A percentile compares a stretch with the other conserved stretches of the same genome.
Conservation (phyloP, 2,329 filamentous ascomycete species). For the Akanthomyces dipterigenus region DNA sequence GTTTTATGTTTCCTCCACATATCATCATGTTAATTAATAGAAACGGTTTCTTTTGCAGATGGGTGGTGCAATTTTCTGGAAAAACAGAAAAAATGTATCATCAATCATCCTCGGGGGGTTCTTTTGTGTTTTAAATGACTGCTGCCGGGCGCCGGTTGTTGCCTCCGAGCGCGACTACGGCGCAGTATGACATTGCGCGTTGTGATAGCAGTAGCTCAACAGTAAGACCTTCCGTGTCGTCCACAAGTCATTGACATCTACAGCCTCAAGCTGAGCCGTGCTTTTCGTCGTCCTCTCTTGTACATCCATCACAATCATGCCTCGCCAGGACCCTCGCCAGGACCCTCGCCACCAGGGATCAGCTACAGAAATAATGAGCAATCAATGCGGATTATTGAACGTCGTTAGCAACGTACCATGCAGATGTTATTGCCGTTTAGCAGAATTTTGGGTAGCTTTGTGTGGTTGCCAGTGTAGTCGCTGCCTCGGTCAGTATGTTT, state of each 20-base stretch:
- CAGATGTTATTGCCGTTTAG: constrained; percentile 98
- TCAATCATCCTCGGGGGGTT: background rate
- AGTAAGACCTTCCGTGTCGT: background rate
- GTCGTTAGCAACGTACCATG: constrained; percentile 62
- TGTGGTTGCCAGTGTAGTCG: constrained; percentile 83
- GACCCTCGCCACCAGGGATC: constrained; percentile 72
- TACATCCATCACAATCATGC: constrained; percentile 15
- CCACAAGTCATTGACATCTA: background rate
- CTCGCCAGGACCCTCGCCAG: constrained; percentile 46
- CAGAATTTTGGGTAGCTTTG: constrained; percentile 87
- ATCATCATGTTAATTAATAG: constrained; percentile 9
- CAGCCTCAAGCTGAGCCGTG: background rate
- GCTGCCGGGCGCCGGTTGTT: background rate
- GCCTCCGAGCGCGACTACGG: background rate
- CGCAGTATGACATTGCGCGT: background rate
- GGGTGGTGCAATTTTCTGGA: background rate
- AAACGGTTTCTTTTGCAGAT: background rate
- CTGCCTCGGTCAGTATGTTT: constrained; percentile 41
- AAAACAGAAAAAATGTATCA: background rate
- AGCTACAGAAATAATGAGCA: constrained; percentile 41
- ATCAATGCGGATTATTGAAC: too few species aligned
- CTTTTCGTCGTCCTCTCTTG: constrained; percentile 14
- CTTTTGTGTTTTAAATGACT: background rate
- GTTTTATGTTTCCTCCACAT: constrained; percentile 13
- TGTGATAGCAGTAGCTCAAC: background rate